Base-by-base conservation (phyloP, 345 rosid genomes). In the Salix suchowensis region DNA sequence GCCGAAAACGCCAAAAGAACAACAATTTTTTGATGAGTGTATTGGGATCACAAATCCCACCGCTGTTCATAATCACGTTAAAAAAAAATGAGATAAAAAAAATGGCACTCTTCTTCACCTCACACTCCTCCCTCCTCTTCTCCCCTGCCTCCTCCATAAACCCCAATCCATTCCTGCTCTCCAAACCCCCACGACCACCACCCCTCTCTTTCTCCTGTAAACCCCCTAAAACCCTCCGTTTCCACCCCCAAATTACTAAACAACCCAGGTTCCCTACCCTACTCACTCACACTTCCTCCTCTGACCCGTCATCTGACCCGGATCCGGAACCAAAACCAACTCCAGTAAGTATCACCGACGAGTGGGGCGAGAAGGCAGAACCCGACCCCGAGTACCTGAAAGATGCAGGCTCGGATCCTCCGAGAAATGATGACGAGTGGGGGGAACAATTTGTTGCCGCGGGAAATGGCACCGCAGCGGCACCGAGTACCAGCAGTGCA, bases 381-480 rank as follows among this genome's bases (percentile, higher is more conserved):
- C 65, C 84, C 11, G 80, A 70, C 24, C 76, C 89, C 16, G 87
- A 70, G 15, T 70, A 80, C 58, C 84, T 88, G 71, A 87, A 75
- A 75, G 71, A 83, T 66, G 50, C 88, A 28, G 97, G 89, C 4
- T 81, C 88, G 84, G 98, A 96, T 83, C 97, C 98, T 61, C 89
- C 98, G 10, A 77, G 23, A 81, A 82, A 84, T 72, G 97, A 92
- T 37, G 99, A 93, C 71, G 99, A 96, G 90, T 91, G 97, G 98
- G 96, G 78, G 81, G 84, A 80, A 66, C 78, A 78, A 76, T 75
- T 73, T 76, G 80, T 23, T 46, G 77, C 15, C 6, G 60, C 2
- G 28, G 92, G 84, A 14, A 91, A 92, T 30, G 96, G 91, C 26
- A 84, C 65, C 37, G 72, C 76, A 48, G 70, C 68, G 37, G 50